phyloP scores from a whole-genome alignment of 2,329 filamentous ascomycete species.

The Nothophaeocryptopus gaeumannii region DNA sequence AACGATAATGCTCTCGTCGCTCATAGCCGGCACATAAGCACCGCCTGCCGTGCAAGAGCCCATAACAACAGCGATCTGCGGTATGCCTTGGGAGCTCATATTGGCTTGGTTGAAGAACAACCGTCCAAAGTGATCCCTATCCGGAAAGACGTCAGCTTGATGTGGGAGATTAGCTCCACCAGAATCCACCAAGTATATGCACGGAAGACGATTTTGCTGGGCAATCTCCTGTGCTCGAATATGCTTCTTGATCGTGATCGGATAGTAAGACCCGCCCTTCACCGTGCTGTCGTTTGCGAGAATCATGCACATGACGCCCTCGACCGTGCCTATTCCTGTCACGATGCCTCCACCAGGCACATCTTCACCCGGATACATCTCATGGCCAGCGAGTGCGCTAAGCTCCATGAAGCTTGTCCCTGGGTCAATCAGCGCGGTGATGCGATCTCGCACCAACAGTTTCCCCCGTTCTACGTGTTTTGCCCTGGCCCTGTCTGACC shows the following conservation, averaged over 20 bases:
- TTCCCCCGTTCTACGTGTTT: conserved; percentile 87
- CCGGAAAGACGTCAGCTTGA: conserved; percentile 93
- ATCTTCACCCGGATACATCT: conserved; percentile 81
- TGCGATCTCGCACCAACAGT: conserved; percentile 88
- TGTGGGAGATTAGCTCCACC: conserved; percentile 93
- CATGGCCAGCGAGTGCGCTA: conserved; percentile 84
- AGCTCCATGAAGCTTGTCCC: conserved; percentile 90
- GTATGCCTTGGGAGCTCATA: conserved; percentile 85
- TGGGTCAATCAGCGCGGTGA: conserved; percentile 82
- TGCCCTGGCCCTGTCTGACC: conserved; percentile 74
- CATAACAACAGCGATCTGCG: conserved; percentile 95
- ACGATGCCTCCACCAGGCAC: conserved; percentile 89
- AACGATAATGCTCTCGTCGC: conserved; percentile 95
- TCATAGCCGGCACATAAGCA: conserved; percentile 96
- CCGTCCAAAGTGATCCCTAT: conserved; percentile 89
- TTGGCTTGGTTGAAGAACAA: conserved; percentile 98
- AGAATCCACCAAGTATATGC: conserved; percentile 94
- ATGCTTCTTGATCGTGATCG: conserved; percentile 97
- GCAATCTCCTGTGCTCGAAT: conserved; percentile 87
- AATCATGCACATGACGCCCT: conserved; percentile 88
- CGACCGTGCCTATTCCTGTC: conserved; percentile 84
- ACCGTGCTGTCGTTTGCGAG: conserved; percentile 96
- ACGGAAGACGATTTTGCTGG: conserved; percentile 77
- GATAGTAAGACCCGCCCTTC: conserved; percentile 95
- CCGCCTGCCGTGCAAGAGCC: conserved; percentile 94